Percentiles rank a stretch among this genome's conserved stretches.
Evolutionary conservation across 2,329 filamentous ascomycete species (phyloP).

Genomic region (Ceratocystis harringtonii): DNA sequence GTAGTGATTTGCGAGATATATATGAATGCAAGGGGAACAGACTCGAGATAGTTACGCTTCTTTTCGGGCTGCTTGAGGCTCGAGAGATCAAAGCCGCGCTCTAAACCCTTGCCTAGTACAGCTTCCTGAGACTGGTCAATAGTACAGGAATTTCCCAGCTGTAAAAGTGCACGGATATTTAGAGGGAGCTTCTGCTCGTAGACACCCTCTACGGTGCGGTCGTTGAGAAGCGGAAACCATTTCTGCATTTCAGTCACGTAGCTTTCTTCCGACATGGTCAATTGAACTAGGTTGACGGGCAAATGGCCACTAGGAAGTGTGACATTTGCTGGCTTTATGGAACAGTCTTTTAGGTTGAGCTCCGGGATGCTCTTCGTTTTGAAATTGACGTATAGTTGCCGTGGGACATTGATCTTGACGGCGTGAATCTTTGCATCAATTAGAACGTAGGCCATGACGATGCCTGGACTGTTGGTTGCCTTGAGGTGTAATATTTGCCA

Average conservation of each 20-base stretch:
- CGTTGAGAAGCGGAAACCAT: constrained; percentile 18
- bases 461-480: constrained; percentile 67
- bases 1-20: constrained; percentile 87
- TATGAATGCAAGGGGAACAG: constrained; percentile 63
- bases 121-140: constrained; percentile 85
- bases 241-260: constrained; percentile 61
- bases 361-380: constrained; percentile 78
- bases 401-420: constrained; percentile 75
- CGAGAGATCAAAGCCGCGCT: constrained; percentile 80
- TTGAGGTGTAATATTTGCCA: constrained; percentile 90
- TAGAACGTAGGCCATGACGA: constrained; percentile 76
- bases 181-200: constrained; percentile 90
- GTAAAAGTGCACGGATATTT: constrained; percentile 71
- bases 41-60: constrained; percentile 54
- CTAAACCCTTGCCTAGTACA: constrained; percentile 80
- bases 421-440: constrained; percentile 87
- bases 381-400: constrained; percentile 81
- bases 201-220: constrained; percentile 61
- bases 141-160: constrained; percentile 79
- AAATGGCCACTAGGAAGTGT: constrained; percentile 90
- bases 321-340: constrained; percentile 84
- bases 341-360: constrained; percentile 62
- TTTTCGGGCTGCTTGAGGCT: constrained; percentile 56
- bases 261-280: constrained; percentile 75
- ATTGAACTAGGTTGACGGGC: constrained; percentile 84